Base-by-base conservation (phyloP, 225 moss, liverwort and hornwort genomes). In the Marchantia polymorpha region DNA sequence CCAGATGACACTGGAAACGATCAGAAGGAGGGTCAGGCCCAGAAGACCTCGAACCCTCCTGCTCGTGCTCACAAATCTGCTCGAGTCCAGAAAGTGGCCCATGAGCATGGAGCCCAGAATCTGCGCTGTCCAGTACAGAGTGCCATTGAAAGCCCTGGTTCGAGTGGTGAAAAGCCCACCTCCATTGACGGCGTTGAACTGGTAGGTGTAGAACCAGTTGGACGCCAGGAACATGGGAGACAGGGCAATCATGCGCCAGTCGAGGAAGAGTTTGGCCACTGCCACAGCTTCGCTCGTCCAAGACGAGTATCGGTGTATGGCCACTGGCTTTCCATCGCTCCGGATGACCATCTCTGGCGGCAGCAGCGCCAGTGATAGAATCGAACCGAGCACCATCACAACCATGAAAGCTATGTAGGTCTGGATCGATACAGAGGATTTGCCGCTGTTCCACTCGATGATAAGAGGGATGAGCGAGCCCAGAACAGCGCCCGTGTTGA, bases 131-230 rank as follows among this genome's bases (percentile, higher is more conserved):
- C 88, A 92, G 69, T 89, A 89, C 6, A 90, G 39, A 12, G 84
- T 78, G 51, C 86, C 90, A 30, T 92, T 92, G 76, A 92, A 73
- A 29, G 89, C 89, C 74, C 90, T 73, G 12, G 90, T 86, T 7
- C 92, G 79, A 0, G 84, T 84, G n/a, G 84, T 90, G 84, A 92
- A 90, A 69, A 82, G 79, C 12, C 91, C 90, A 0, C 91, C 91
- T 0, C 90, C 90, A 29, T 90, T 92, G 0, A 89, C 83, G 7
- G 56, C 90, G 47, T 89, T 92, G 84, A 90, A 92, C 48, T 92
- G 90, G 77, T 92, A 90, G 13, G 90, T 84, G 83, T 85, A 90
- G 23, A 88, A 90, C 83, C 89, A 90, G 64, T 92, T 92, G 73
- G 92, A 90, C 73, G 87, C 49, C 60, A 90, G 76, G 75, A 90